Percentiles rank a stretch among this genome's conserved stretches.
These are phyloP conservation scores for Mallotus japonicus DNA, from an alignment of 441 rosid genomes.

Conservation along the genomic window DNA sequence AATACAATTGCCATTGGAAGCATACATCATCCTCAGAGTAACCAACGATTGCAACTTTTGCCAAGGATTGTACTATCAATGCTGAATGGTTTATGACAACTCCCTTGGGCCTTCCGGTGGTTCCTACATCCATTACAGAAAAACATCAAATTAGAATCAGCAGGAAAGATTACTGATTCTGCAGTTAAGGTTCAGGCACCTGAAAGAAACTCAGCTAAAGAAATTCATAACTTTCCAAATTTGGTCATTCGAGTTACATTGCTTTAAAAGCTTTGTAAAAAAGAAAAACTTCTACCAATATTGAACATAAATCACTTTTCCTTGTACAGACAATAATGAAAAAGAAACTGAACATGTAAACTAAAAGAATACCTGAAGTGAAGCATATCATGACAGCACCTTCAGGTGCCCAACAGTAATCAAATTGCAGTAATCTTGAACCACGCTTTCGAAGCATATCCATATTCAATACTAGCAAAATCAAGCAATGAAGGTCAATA, in stretches of 20 bases:
- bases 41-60: slow-evolving; percentile 74
- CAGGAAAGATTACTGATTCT: too few relatives aligned
- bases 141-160: slow-evolving; percentile 2
- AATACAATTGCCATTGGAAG: slow-evolving; percentile 10
- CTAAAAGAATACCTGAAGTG: slow-evolving; percentile 56
- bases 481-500: slow-evolving; percentile 8
- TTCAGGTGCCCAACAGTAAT: slow-evolving; percentile 60
- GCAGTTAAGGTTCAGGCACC: too few relatives aligned
- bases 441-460: slow-evolving; percentile 39
- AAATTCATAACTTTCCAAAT: background rate
- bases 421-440: slow-evolving; percentile 20
- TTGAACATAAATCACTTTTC: too few relatives aligned
- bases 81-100: slow-evolving; percentile 76
- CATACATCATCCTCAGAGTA: slow-evolving; percentile 84
- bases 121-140: slow-evolving; percentile 45
- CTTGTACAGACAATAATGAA: background rate
- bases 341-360: background rate
- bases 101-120: slow-evolving; percentile 91
- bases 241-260: background rate
- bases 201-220: background rate
- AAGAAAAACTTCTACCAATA: too few relatives aligned
- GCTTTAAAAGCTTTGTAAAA: background rate
- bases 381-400: slow-evolving; percentile 79
- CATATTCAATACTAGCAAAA: slow-evolving; percentile 41
- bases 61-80: slow-evolving; percentile 71